Evolutionary conservation across 164 flowering plant species (phyloP), one percentile per base, ranked within the genome.

Genomic region (Tetrastigma voinierianum): DNA sequence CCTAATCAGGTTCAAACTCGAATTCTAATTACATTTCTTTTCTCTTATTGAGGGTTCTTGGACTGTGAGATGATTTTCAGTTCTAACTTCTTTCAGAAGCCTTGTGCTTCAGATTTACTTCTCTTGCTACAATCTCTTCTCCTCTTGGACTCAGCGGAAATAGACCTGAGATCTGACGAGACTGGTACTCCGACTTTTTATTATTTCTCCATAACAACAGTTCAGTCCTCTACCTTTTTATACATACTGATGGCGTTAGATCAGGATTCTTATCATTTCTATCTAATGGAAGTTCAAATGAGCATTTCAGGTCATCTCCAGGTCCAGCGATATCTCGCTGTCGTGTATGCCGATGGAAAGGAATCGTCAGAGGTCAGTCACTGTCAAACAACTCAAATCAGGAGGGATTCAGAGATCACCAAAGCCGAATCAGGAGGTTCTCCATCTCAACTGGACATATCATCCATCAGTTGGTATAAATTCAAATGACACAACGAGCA

Each of bases 221-320:
- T n/a, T n/a, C n/a, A n/a, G 2, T 67, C 76, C 57, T 71, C 79
- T 0, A 17, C 62, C 45, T 67, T 65, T 12, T 64, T 76, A 9
- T 17, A 25, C 0, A 71, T 54, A 40, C 15, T 20, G 77, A 69
- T 4, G n/a, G 71, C 56, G 57, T 72, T 76, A 40, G 64, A n/a
- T 7, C 81, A 80, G 16, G 89, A 86, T 25, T 84, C 88, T 40
- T 86, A 87, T 6, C 76, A 68, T n/a, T n/a, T n/a, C n/a, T n/a
- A n/a, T n/a, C 85, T 81, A 56, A 69, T 51, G 0, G 98, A 83
- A 60, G 84, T 86, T 17, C 86, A 93, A 0, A 91, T 86, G 1
- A 90, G 78, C 62, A 93, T 65, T 20, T 93, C 95, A 12, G 93
- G 78, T 96, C 86, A 91, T 79, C 77, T 90, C 97, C 87, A 94